These are phyloP conservation scores for Melaleuca quinquenervia DNA, from an alignment of 345 rosid genomes.

Conservation along the genomic window DNA sequence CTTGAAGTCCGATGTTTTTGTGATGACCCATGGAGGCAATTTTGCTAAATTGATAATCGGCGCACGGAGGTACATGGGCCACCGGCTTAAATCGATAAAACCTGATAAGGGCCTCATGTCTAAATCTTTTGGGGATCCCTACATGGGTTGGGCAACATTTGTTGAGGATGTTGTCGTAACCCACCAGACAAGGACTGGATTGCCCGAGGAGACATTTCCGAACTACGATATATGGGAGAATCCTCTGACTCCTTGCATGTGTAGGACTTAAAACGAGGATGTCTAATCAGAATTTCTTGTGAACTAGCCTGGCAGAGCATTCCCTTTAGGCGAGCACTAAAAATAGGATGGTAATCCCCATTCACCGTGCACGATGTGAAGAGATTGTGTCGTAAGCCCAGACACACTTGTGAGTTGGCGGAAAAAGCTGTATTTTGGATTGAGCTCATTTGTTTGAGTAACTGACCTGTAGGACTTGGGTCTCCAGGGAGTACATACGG, in stretches of 20 bases:
- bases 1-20: slow-evolving; percentile 94
- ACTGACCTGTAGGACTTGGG: background rate
- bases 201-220: slow-evolving; percentile 99
- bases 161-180: slow-evolving; percentile 93
- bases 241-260: slow-evolving; percentile 99
- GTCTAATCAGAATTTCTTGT: background rate
- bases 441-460: background rate
- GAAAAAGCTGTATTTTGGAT: background rate
- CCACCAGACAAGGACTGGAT: slow-evolving; percentile 93
- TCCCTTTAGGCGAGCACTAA: background rate
- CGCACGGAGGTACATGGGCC: slow-evolving; percentile 94
- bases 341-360: background rate
- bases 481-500: background rate
- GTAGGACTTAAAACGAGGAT: slow-evolving; percentile 53
- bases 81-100: slow-evolving; percentile 86
- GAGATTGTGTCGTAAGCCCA: background rate
- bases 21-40: slow-evolving; percentile 99
- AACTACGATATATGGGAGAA: slow-evolving; percentile 99
- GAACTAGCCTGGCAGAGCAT: background rate
- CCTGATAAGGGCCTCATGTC: slow-evolving; percentile 99
- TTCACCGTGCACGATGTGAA: background rate
- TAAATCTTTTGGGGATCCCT: slow-evolving; percentile 96
- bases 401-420: background rate
- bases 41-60: slow-evolving; percentile 97
- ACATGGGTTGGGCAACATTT: slow-evolving; percentile 98